These are phyloP conservation scores for Phytophthora cactorum DNA, from an alignment of 352 stramenopile genomes.

Conservation along the genomic window DNA sequence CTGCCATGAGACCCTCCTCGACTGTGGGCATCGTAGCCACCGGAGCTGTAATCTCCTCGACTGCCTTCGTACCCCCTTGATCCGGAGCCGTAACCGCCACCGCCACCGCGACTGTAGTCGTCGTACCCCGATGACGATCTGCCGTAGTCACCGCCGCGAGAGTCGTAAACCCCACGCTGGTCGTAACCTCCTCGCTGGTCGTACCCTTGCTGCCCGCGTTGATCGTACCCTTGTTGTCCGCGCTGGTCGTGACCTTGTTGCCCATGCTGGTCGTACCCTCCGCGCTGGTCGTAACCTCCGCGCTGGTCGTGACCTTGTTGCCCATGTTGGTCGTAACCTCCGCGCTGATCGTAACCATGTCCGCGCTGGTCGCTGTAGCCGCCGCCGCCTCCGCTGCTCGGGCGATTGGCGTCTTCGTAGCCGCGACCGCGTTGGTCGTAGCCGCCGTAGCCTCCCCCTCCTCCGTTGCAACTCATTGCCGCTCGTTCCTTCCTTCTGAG, in stretches of 20 bases:
- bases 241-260: constrained; percentile 19
- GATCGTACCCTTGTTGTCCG: not conserved
- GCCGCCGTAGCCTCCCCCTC: constrained; percentile 7
- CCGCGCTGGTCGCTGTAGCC: constrained; percentile 11
- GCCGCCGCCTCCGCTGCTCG: constrained; percentile 5
- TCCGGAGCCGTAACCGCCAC: constrained; percentile 9
- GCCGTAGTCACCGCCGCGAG: constrained; percentile 10
- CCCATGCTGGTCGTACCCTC: constrained; percentile 18
- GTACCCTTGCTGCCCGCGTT: too few relatives aligned
- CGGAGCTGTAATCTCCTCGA: not conserved
- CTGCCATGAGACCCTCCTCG: not conserved
- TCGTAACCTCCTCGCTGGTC: constrained; percentile 25
- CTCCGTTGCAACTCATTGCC: constrained; percentile 28
- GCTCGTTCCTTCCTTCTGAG: not conserved
- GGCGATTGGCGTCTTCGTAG: constrained; percentile 23
- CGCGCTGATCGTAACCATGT: too few relatives aligned
- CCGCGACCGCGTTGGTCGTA: constrained; percentile 16
- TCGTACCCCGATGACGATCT: constrained; percentile 7
- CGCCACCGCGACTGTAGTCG: constrained; percentile 10
- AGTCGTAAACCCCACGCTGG: constrained; percentile 10
- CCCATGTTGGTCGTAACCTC: constrained; percentile 17
- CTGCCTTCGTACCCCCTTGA: constrained; percentile 9
- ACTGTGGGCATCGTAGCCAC: constrained; percentile 22
- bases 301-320: constrained; percentile 19
- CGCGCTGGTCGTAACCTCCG: constrained; percentile 11